Base-by-base conservation (phyloP, 208 protist genomes). In the Herpetomonas muscarum region DNA sequence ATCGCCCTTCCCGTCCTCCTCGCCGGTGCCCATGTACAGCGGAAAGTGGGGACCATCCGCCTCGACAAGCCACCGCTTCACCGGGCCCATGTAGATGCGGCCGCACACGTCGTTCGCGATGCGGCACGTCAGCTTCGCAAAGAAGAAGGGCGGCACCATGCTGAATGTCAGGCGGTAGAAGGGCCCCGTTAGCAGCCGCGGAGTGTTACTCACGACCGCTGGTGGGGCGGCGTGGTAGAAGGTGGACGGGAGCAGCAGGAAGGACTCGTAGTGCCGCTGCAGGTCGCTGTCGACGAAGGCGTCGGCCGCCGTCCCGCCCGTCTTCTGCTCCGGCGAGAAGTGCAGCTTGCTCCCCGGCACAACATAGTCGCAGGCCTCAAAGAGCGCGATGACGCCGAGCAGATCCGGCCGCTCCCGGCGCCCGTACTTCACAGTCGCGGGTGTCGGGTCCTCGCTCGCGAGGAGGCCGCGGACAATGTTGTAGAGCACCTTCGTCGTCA, bases 151-250 rank as follows among this genome's bases (percentile, higher is more conserved):
- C 26, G 87, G 87, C 19, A 87, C 68, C 48, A 91, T 77, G 58
- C 71, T 75, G 30, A 94, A 74, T 21, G 57, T 87, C 47, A 94
- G 90, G 26, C 85, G 75, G 67, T 90, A 91, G 45, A 91, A 91
- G 0, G 87, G 87, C 0, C 87, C 87, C 12, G 74, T 78, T 9
- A 94, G 73, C 29, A 87, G 77, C 24, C 68, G 72, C 28, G 81
- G 59, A 41, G 88, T 47, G 41, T 86, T 63, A 55, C 69, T 32
- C 44, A 71, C 74, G 15, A 94, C 76, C 0, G 72, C 66, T 1
- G 81, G 64, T n/a, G 83, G 79, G 3, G 79, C 65, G 6, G 70
- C 54, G 15, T 34, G 54, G 15, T 32, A 56, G 52, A 89, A 91
- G 44, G 61, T 77, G 21, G 68, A 65, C 6, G 87, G 87, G 26